Conservation (phyloP, 2,329 filamentous ascomycete genomes). For the Allantophomopsis cytisporea region DNA sequence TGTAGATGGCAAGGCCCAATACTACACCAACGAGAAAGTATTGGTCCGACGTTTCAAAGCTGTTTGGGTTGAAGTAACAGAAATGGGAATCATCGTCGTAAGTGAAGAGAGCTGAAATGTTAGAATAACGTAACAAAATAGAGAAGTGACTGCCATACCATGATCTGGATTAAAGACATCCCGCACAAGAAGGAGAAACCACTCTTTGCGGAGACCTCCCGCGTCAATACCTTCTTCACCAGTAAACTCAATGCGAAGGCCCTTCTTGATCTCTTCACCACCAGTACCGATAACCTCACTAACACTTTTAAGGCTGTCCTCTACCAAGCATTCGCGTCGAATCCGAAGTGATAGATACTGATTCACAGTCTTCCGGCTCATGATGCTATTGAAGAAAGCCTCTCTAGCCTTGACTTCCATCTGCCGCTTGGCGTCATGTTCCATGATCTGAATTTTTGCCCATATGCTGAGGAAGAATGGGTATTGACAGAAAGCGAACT, state of each 20-base stretch:
- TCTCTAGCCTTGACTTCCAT: constrained; percentile 83
- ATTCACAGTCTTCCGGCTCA: constrained; percentile 59
- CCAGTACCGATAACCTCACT: constrained; percentile 73
- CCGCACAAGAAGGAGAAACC: constrained; percentile 78
- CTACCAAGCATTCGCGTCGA: constrained; percentile 72
- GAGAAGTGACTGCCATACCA: constrained; percentile 39
- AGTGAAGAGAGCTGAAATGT: constrained; percentile 60
- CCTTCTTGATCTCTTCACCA: constrained; percentile 81
- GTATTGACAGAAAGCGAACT: constrained; percentile 84
- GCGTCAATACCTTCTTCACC: constrained; percentile 89
- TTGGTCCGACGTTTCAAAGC: constrained; percentile 82
- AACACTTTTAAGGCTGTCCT: constrained; percentile 75
- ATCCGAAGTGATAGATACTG: constrained; percentile 69
- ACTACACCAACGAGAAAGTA: constrained; percentile 84
- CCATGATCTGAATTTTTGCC: constrained; percentile 81
- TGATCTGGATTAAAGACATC: constrained; percentile 88
- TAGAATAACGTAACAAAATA: constrained; percentile 3
- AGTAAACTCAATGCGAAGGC: constrained; percentile 68
- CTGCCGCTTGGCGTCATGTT: constrained; percentile 75
- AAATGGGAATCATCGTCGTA: constrained; percentile 85
- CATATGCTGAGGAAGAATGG: constrained; percentile 86
- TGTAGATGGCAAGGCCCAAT: constrained; percentile 83
- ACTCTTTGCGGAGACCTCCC: constrained; percentile 82
- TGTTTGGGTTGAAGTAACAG: constrained; percentile 87
- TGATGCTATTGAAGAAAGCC: constrained; percentile 81